Percentiles rank a stretch among this genome's conserved stretches.
phyloP scores from a whole-genome alignment of 2,329 filamentous ascomycete species.

The Tolypocladium tropicale region DNA sequence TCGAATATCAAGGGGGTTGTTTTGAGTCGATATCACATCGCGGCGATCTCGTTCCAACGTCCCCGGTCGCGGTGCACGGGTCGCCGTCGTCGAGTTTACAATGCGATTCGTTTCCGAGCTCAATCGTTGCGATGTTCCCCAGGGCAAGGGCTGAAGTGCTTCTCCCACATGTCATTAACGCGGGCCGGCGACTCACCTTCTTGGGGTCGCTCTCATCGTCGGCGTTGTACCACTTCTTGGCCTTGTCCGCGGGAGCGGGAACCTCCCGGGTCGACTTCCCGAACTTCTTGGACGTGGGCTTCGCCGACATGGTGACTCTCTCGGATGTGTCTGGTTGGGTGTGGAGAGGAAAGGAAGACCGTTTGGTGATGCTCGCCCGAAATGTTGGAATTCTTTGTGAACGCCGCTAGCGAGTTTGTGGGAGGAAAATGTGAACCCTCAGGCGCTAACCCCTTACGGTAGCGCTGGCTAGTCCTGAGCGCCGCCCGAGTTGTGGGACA shows the following conservation, averaged over 20 bases:
- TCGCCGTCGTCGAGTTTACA: neutral
- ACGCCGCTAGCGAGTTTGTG: constrained; percentile 31
- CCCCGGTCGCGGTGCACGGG: neutral
- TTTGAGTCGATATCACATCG: neutral
- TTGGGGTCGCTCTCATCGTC: constrained; percentile 81
- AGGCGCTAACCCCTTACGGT: constrained; percentile 22
- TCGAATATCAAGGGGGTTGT: neutral
- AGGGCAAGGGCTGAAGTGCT: neutral
- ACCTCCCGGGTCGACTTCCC: constrained; percentile 92
- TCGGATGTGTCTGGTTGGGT: constrained; percentile 31
- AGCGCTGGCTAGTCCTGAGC: constrained; percentile 2
- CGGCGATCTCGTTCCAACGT: neutral
- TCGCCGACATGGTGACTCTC: constrained; percentile 59
- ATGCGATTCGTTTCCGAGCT: neutral
- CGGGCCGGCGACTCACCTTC: constrained; percentile 65
- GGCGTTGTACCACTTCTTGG: constrained; percentile 97
- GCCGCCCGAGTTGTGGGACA: constrained; percentile 11
- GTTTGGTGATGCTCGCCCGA: constrained; percentile 27
- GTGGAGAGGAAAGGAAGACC: constrained; percentile 23
- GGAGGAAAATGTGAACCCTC: constrained; percentile 34
- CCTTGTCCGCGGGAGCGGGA: constrained; percentile 80
- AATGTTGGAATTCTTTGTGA: constrained; percentile 32
- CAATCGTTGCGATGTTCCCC: neutral
- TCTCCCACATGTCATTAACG: constrained; percentile 7
- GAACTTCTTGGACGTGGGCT: constrained; percentile 86